Conservation (phyloP, 306 rosid species). For the Cucurbita maxima region DNA sequence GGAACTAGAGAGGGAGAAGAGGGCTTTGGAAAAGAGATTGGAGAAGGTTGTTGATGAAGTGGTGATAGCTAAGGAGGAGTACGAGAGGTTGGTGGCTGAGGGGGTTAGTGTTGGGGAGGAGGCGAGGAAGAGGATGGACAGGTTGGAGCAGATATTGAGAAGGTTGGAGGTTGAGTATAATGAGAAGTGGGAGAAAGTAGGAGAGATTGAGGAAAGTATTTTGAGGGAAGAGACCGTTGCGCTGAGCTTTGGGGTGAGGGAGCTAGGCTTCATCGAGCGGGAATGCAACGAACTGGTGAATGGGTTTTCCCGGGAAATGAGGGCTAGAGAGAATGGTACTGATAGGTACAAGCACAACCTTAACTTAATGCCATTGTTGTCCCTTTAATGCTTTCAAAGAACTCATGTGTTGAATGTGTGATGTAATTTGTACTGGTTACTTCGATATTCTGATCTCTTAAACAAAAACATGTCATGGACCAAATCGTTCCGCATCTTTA, state of each 20-base stretch:
- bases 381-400: neutral
- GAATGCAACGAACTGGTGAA: conserved; percentile 65
- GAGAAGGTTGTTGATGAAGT: conserved; percentile 29
- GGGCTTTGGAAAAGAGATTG: conserved; percentile 20
- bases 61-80: conserved; percentile 24
- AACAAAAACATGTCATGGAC: neutral
- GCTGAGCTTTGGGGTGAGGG: conserved; percentile 65
- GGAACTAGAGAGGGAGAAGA: conserved; percentile 30
- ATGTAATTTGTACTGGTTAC: neutral
- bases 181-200: conserved; percentile 36
- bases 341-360: conserved; percentile 27
- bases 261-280: conserved; percentile 63
- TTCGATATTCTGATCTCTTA: neutral
- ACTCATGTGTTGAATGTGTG: neutral
- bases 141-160: conserved; percentile 30
- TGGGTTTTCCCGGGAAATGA: conserved; percentile 39
- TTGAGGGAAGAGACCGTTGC: conserved; percentile 49
- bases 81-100: conserved; percentile 15
- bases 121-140: conserved; percentile 23
- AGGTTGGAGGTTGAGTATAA: conserved; percentile 45
- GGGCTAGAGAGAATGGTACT: conserved; percentile 13
- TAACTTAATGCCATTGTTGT: neutral
- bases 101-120: conserved; percentile 15
- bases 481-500: neutral
- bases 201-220: conserved; percentile 45